These are phyloP conservation scores for Dendryphion nanum DNA, from an alignment of 2,329 filamentous ascomycete species.

Conservation along the genomic window DNA sequence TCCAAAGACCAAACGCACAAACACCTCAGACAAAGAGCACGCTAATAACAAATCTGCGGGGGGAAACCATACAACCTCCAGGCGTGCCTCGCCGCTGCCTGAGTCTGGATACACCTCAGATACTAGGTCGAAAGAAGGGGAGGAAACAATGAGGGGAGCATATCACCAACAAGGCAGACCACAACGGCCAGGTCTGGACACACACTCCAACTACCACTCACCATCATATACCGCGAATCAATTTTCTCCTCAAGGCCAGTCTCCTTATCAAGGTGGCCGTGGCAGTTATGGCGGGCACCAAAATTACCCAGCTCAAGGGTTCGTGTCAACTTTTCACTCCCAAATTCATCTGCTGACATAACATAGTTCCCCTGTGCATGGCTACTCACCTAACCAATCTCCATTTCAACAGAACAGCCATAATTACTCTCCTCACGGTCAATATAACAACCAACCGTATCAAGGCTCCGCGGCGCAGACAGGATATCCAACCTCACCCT, in stretches of 20 bases:
- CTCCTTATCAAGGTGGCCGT: conserved; percentile 57
- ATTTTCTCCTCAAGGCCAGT: conserved; percentile 61
- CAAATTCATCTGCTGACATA: conserved; percentile 19
- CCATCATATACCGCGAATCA: conserved; percentile 59
- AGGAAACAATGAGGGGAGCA: conserved; percentile 35
- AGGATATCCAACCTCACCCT: conserved; percentile 48
- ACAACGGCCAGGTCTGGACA: conserved; percentile 42
- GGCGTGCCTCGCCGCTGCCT: conserved; percentile 25
- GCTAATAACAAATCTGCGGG: conserved; percentile 10
- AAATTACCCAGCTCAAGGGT: conserved; percentile 51
- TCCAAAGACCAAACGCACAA: conserved; percentile 11
- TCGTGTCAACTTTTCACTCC: conserved; percentile 6
- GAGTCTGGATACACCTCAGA: conserved; percentile 32
- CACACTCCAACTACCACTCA: conserved; percentile 55
- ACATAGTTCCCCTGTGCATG: conserved; percentile 47
- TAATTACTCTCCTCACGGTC: conserved; percentile 32
- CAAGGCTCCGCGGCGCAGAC: conserved; percentile 58
- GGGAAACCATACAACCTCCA: conserved; percentile 16
- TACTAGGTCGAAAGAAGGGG: conserved; percentile 22
- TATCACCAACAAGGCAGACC: conserved; percentile 37
- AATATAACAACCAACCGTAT: conserved; percentile 54
- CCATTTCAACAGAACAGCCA: conserved; percentile 49
- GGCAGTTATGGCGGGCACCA: conserved; percentile 53
- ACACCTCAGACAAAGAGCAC: conserved; percentile 18
- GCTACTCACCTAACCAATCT: conserved; percentile 57